Conservation (phyloP, 441 rosid genomes). For the Viola pubescens region DNA sequence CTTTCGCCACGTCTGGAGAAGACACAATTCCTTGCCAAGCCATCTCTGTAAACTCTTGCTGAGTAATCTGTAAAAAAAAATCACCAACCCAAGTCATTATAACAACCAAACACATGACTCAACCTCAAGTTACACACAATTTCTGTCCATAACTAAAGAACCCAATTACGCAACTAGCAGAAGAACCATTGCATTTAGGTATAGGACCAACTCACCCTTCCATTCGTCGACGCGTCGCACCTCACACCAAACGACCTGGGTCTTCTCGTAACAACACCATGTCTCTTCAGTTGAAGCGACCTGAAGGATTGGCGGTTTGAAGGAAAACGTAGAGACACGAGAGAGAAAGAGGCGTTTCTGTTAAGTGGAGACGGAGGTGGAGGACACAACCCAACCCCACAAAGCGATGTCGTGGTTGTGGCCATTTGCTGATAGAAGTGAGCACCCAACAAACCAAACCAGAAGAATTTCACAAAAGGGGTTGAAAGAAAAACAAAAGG, state of each 20-base stretch:
- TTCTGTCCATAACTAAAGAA: neutral
- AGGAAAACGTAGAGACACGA: slow-evolving; percentile 34
- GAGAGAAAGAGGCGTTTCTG: slow-evolving; percentile 21
- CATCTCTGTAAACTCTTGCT: slow-evolving; percentile 95
- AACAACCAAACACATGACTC: neutral
- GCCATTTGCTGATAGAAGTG: slow-evolving; percentile 34
- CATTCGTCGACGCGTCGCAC: slow-evolving; percentile 50
- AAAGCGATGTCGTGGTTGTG: slow-evolving; percentile 34
- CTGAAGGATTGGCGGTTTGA: slow-evolving; percentile 28
- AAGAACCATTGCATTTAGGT: neutral
- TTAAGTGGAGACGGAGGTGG: slow-evolving; percentile 15
- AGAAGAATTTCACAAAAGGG: slow-evolving; percentile 12
- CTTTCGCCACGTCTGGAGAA: slow-evolving; percentile 90
- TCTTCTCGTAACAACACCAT: slow-evolving; percentile 10
- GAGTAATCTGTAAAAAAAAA: slow-evolving; percentile 56
- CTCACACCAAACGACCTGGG: slow-evolving; percentile 41
- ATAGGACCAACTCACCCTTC: slow-evolving; percentile 42
- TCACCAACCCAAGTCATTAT: slow-evolving; percentile 12
- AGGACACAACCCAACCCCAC: slow-evolving; percentile 28
- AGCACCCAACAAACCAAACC: neutral
- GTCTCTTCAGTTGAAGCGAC: slow-evolving; percentile 27
- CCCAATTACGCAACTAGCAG: neutral
- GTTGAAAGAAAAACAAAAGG: slow-evolving; percentile 6
- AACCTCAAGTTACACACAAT: neutral
- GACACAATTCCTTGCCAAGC: slow-evolving; percentile 98